Percentiles rank a stretch among this genome's conserved stretches.
Evolutionary conservation across 2,329 filamentous ascomycete genomes (phyloP).

Genomic region (Plenodomus biglobosus): DNA sequence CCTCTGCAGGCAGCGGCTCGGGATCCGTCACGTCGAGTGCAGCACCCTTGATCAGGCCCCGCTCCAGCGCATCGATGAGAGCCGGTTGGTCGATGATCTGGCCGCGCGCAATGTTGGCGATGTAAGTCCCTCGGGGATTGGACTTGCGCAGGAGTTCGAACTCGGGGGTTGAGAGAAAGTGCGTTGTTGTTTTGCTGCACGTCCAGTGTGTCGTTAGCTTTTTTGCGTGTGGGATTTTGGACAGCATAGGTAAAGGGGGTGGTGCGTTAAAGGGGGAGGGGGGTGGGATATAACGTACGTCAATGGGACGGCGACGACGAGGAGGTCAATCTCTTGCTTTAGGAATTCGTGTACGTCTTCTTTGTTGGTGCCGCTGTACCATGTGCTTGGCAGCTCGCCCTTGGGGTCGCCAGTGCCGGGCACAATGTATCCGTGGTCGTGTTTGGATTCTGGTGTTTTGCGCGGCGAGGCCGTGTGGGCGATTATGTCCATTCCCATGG

Average conservation of each 20-base stretch:
- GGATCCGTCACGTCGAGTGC: slow-evolving; percentile 79
- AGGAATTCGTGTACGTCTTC: slow-evolving; percentile 57
- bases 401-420: slow-evolving; percentile 65
- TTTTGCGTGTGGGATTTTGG: too few species aligned
- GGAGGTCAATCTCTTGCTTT: slow-evolving; percentile 57
- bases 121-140: slow-evolving; percentile 54
- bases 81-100: slow-evolving; percentile 63
- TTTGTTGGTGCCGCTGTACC: slow-evolving; percentile 60
- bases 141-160: slow-evolving; percentile 56
- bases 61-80: slow-evolving; percentile 63
- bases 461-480: slow-evolving; percentile 74
- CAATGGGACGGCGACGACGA: slow-evolving; percentile 60
- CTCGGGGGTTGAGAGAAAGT: slow-evolving; percentile 58
- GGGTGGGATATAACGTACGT: slow-evolving; percentile 43
- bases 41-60: slow-evolving; percentile 62
- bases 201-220: neutral
- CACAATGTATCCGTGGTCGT: slow-evolving; percentile 67
- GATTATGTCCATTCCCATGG: slow-evolving; percentile 70
- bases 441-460: slow-evolving; percentile 64
- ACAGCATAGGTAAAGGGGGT: too few species aligned
- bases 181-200: slow-evolving; percentile 52
- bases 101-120: slow-evolving; percentile 73
- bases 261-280: too few species aligned
- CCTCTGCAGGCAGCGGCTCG: slow-evolving; percentile 69
- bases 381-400: slow-evolving; percentile 56